These are phyloP conservation scores for Fusarium lyarnte DNA, from an alignment of 2,329 filamentous ascomycete species.

Conservation along the genomic window DNA sequence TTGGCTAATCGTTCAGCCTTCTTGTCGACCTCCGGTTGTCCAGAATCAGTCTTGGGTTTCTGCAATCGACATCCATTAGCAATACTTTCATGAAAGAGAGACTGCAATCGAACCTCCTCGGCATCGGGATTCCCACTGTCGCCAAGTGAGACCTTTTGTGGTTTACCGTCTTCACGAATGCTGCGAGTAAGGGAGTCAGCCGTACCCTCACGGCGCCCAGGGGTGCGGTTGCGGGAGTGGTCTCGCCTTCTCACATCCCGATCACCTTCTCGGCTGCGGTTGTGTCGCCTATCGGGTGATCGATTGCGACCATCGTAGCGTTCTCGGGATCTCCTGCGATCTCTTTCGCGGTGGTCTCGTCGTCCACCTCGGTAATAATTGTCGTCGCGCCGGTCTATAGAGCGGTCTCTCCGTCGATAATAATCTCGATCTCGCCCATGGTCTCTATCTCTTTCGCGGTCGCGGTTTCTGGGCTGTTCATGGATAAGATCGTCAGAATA, in stretches of 20 bases:
- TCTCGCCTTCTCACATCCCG: slow-evolving; percentile 77
- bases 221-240: slow-evolving; percentile 73
- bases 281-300: slow-evolving; percentile 67
- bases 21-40: slow-evolving; percentile 73
- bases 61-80: slow-evolving; percentile 56
- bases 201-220: slow-evolving; percentile 73
- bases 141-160: slow-evolving; percentile 60
- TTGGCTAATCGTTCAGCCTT: slow-evolving; percentile 84
- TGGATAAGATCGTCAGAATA: slow-evolving; percentile 52
- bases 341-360: slow-evolving; percentile 64
- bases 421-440: slow-evolving; percentile 62
- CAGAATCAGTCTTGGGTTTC: slow-evolving; percentile 57
- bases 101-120: slow-evolving; percentile 64
- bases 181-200: slow-evolving; percentile 74
- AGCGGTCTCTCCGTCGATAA: slow-evolving; percentile 75
- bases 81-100: slow-evolving; percentile 19
- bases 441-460: slow-evolving; percentile 66
- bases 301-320: slow-evolving; percentile 67
- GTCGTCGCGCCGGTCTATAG: slow-evolving; percentile 73
- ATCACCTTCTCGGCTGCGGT: slow-evolving; percentile 69
- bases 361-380: slow-evolving; percentile 69
- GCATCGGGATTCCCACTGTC: slow-evolving; percentile 60
- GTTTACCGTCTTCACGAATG: slow-evolving; percentile 71
- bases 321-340: slow-evolving; percentile 73
- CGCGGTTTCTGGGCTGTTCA: slow-evolving; percentile 67